Base-by-base conservation (phyloP, 2,329 filamentous ascomycete species). In the Ascochyta viciae-villosae region DNA sequence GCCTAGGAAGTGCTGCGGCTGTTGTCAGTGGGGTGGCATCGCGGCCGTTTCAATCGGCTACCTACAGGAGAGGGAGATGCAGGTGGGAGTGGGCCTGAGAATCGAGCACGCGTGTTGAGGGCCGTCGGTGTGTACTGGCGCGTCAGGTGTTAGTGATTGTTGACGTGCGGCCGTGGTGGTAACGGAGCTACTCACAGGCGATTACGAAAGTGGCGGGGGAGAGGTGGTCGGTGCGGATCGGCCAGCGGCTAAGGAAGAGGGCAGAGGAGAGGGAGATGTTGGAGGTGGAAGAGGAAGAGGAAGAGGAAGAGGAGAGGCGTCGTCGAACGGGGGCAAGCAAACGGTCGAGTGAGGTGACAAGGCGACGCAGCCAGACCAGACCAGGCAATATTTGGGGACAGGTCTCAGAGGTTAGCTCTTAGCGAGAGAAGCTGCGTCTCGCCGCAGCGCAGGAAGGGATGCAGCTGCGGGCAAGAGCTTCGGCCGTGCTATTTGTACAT, bases 141-240 rank as follows among this genome's bases (percentile, higher is more conserved):
- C 58, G 67, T 60, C 61, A 41, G 43, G 24, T 49, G 63, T 72
- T 58, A 56, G 53, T 45, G 45, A 43, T 54, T 64, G 65, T 63
- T 63, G 63, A 65, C 57, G 66, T 60, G 61, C 48, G 57, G 64
- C 45, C 41, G 47, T 35, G 10, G 46, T 50, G 41, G 54, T 53
- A 58, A 51, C 39, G 52, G 44, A 61, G 60, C 63, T 61, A 73
- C 73, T 64, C 48, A 74, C 72, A 65, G 66, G 57, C 57, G 62
- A 56, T 50, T 56, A 60, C 64, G 68, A 67, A 67, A 71, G 70
- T 70, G 70, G 73, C 68, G 72, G 70, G 19, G 68, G 54, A 66
- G 67, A 64, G 64, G 65, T 67, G 68, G 68, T 65, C 62, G 66
- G 65, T 68, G 69, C 66, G 66, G 66, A 16, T 61, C 47, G 58